Evolutionary conservation across 1,284 basidiomycete genomes (phyloP), one percentile per base, ranked within the genome.

Genomic region (Sparassis latifolia): DNA sequence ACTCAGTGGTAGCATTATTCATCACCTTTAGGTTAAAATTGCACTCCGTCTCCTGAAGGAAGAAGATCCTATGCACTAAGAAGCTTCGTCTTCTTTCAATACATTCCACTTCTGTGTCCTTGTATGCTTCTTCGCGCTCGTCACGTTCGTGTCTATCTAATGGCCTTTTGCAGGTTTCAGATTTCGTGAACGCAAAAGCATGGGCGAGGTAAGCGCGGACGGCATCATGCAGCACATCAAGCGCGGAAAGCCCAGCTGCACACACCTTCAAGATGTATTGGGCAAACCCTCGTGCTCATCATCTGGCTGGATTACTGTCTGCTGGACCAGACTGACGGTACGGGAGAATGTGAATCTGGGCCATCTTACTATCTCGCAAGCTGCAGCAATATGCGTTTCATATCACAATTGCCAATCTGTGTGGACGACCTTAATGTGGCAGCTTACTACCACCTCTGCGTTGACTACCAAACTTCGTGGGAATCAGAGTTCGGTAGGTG

Each of bases 261-360:
- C 60, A 54, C 44, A 57, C 51, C 43, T 59, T 62, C 55, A 62
- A 62, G 52, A 56, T 60, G 58, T 58, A 62, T 43, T 62, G 60
- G 60, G 57, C 57, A 28, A 60, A 62, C 44, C 60, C 60, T 3
- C 53, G 58, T 28, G 53, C 58, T 1, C 58, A 62, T 44, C 55
- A 53, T n/a, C 52, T 60, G 28, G 49, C 58, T 2, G 60, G 60
- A 0, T 35, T 44, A 10, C 51, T 56, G 38, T 56, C 58, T 2
- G 20, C 20, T 20, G 50, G 4, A 55, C 52, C 49, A 55, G 48
- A 4, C 52, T 60, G 29, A 56, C 51, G n/a, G 56, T 58, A 1
- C 60, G 58, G 20, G 57, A 58, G 32, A 5, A 29, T 6, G 6
- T 27, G 40, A 7, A 37, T 37, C 20, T 20, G 20, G 20, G 20